These are phyloP conservation scores for Staphylotrichum longicolle DNA, from an alignment of 495 filamentous ascomycete species.

Conservation along the genomic window DNA sequence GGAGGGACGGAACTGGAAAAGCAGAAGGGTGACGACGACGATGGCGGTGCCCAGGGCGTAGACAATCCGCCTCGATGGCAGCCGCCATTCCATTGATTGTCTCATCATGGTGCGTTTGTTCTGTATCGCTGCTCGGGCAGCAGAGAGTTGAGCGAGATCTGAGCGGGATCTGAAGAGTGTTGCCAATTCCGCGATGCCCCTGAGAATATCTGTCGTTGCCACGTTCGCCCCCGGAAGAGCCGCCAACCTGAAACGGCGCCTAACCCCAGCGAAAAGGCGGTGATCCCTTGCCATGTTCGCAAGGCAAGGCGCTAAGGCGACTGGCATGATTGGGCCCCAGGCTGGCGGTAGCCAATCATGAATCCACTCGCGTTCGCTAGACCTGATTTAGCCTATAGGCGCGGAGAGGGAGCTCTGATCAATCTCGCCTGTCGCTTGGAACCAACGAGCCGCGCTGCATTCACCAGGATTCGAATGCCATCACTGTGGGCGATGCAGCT, in stretches of 20 bases:
- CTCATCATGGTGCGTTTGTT: background rate
- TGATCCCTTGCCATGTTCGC: background rate
- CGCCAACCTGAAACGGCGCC: background rate
- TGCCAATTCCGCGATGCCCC: background rate
- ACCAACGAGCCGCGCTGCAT: no score
- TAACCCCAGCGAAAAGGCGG: background rate
- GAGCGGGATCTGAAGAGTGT: background rate
- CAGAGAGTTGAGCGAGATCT: background rate
- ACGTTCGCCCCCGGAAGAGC: background rate
- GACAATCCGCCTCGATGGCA: background rate
- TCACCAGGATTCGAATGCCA: no score
- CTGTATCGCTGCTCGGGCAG: slow-evolving; percentile 2
- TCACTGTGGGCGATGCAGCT: no score
- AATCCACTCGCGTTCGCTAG: no score
- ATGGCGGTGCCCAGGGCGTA: background rate
- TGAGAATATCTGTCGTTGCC: background rate
- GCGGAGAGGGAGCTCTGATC: no score
- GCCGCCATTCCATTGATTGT: background rate
- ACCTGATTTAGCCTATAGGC: no score
- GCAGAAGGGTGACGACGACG: background rate
- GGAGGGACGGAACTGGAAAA: background rate
- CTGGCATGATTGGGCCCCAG: background rate
- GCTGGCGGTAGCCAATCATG: background rate
- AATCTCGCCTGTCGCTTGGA: no score
- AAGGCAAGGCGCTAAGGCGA: background rate